A percentile compares a stretch with the other conserved stretches of the same genome.
Evolutionary conservation across 1,139 yeast genomes (phyloP).

Genomic region (Suhomyces bribrorum): DNA sequence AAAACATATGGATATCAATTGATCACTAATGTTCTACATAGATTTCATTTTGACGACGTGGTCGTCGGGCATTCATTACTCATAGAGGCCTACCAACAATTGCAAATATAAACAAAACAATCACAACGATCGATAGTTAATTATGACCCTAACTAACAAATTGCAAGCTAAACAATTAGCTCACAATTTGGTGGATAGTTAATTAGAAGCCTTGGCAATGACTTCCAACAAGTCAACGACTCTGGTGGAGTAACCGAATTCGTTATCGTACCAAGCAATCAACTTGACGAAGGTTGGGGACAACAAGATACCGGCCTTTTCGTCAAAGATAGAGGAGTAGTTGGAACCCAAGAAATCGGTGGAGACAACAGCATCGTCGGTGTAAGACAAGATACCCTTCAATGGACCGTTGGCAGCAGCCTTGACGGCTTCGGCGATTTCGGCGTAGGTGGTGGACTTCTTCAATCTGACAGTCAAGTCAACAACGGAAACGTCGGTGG

Average conservation of each 20-base stretch:
- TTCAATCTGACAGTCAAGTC: conserved; percentile 70
- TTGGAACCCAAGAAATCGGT: conserved; percentile 78
- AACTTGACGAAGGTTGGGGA: conserved; percentile 83
- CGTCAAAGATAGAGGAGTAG: conserved; percentile 81
- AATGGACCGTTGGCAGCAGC: conserved; percentile 67
- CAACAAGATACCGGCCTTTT: conserved; percentile 81
- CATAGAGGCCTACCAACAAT: too few relatives aligned
- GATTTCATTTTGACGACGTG: too few relatives aligned
- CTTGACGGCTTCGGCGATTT: conserved; percentile 72
- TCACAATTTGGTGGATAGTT: conserved; percentile 20
- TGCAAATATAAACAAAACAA: too few relatives aligned
- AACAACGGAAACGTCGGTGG: conserved; percentile 81
- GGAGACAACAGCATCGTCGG: conserved; percentile 85
- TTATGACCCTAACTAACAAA: conserved; percentile 6
- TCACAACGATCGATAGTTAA: not conserved
- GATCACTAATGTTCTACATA: too few relatives aligned
- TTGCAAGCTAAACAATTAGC: conserved; percentile 7
- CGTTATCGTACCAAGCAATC: conserved; percentile 89
- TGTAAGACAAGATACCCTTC: conserved; percentile 80
- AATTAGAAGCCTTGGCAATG: conserved; percentile 53
- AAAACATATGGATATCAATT: too few relatives aligned
- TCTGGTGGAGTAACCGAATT: conserved; percentile 91
- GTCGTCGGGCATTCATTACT: too few relatives aligned
- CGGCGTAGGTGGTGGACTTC: conserved; percentile 71
- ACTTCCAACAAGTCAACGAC: conserved; percentile 80